Evolutionary conservation across 805 yeast species (phyloP).

Genomic region (Candida awuae): DNA sequence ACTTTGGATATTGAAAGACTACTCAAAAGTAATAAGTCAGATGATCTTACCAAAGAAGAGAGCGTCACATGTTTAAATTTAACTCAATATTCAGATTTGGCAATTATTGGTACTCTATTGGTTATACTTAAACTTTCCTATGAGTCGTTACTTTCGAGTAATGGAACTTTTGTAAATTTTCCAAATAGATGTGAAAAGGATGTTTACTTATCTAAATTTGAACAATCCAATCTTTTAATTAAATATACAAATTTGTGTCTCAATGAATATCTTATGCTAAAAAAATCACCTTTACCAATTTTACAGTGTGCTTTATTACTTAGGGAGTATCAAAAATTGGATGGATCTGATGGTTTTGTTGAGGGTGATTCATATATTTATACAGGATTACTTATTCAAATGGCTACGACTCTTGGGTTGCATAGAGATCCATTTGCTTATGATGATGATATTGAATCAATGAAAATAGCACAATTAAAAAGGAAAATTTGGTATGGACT

Average conservation of each 20-base stretch:
- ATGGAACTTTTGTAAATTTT: neutral
- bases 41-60: slow-evolving; percentile 20
- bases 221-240: slow-evolving; percentile 17
- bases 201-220: slow-evolving; percentile 30
- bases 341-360: slow-evolving; percentile 46
- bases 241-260: slow-evolving; percentile 46
- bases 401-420: slow-evolving; percentile 62
- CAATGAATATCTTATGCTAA: slow-evolving; percentile 43
- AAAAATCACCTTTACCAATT: slow-evolving; percentile 40
- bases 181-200: neutral
- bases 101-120: slow-evolving; percentile 38
- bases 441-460: neutral
- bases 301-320: slow-evolving; percentile 46
- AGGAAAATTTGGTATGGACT: slow-evolving; percentile 53
- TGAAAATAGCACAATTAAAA: slow-evolving; percentile 34
- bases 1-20: slow-evolving; percentile 28
- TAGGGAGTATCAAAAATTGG: slow-evolving; percentile 40
- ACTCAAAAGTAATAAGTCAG: slow-evolving; percentile 23
- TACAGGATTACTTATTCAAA: slow-evolving; percentile 49
- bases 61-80: slow-evolving; percentile 27
- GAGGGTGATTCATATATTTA: slow-evolving; percentile 52
- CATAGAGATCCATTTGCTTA: slow-evolving; percentile 3
- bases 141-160: slow-evolving; percentile 5
- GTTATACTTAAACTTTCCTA: slow-evolving; percentile 37
- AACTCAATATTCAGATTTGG: slow-evolving; percentile 39